Conservation (phyloP, 306 rosid genomes). For the Malus fusca region DNA sequence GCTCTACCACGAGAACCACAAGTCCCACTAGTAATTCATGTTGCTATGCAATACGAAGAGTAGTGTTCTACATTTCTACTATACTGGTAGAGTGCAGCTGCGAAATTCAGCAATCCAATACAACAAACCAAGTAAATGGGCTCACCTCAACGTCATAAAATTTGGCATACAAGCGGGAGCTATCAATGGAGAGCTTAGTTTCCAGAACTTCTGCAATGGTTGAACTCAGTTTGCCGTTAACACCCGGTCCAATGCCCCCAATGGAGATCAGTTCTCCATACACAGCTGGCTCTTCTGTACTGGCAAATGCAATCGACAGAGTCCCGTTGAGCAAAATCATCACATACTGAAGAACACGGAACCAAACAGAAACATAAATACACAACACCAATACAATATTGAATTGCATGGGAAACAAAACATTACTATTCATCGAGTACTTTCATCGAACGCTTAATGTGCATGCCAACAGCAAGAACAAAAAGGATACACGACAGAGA, state of each 20-base stretch:
- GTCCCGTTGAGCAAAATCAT: conserved; percentile 85
- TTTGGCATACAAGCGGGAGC: conserved; percentile 84
- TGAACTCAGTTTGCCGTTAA: conserved; percentile 79
- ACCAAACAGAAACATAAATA: not conserved
- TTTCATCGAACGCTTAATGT: conserved; percentile 46
- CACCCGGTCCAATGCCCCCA: conserved; percentile 78
- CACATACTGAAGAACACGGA: conserved; percentile 55
- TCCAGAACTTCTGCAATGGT: conserved; percentile 87
- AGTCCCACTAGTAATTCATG: not conserved
- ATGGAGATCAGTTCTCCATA: conserved; percentile 84
- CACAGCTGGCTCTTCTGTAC: conserved; percentile 91
- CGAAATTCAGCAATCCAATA: not conserved
- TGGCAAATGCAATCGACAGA: conserved; percentile 76
- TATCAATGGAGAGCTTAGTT: conserved; percentile 67
- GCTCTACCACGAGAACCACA: not conserved
- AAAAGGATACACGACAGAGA: not conserved
- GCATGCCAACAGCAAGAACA: conserved; percentile 3
- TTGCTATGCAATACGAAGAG: not conserved
- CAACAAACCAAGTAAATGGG: not conserved
- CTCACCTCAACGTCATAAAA: conserved; percentile 73
- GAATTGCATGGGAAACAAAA: not conserved
- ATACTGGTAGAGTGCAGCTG: not conserved
- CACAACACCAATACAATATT: not conserved
- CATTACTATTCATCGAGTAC: conserved; percentile 8
- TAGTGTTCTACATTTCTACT: not conserved